Evolutionary conservation across 164 flowering plant species (phyloP), one percentile per base, ranked within the genome.

Genomic region (Houttuynia cordata): DNA sequence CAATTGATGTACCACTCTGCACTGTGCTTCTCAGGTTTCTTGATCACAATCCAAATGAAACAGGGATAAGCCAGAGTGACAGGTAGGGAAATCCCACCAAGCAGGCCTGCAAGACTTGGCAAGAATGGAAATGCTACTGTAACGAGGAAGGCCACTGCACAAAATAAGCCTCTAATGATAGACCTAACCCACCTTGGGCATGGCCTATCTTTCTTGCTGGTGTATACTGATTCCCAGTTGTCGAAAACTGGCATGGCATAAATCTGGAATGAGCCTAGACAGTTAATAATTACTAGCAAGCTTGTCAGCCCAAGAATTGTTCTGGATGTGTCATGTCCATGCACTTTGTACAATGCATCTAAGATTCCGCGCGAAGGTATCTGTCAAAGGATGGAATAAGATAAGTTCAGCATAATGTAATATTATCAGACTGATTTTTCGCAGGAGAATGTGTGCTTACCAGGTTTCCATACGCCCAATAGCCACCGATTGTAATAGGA

Each of bases 51-150:
- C 88, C 91, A 90, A 85, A 90, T 87, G 73, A 85, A 85, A 71
- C 97, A 90, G 12, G 97, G 97, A 39, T 83, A 82, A 8, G 82
- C 87, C 24, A 87, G 70, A 2, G 92, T 87, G 34, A 90, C 74
- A 0, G 97, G 90, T 61, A 85, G 73, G 0, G 90, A 68, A 0
- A 90, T 54, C 10, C 94, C 97, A 41, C 94, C 87, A 0, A 91
- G 62, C 0, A 88, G 67, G 24, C 78, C 70, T 0, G 74, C 83
- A 41, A 91, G 47, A 50, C 74, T 73, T 2, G 66, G 60, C 58
- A 91, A 62, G 73, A 88, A 88, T 0, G 94, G 94, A 30, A 88
- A 58, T 0, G 91, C 82, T 50, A 79, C 79, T 0, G 91, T 78
- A 14, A 83, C 58, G 18, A 88, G 80, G 71, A 79, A 83, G 3